These are phyloP conservation scores for Silene conica DNA, from an alignment of 148 eudicot genomes.

Conservation along the genomic window DNA sequence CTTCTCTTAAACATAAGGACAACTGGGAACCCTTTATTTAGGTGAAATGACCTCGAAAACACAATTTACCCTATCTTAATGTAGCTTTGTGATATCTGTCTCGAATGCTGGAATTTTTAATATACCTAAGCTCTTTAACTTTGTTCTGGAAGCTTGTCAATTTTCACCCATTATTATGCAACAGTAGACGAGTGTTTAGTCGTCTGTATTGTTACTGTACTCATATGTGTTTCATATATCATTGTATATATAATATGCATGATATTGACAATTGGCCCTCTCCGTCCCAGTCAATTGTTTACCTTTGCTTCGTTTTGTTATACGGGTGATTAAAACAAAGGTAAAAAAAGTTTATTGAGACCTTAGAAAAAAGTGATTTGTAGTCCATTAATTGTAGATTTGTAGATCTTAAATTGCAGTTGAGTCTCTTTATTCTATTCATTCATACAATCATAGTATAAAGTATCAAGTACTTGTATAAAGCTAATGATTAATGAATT, in stretches of 20 bases:
- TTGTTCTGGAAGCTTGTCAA: neutral
- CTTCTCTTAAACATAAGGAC: neutral
- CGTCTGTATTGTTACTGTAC: neutral
- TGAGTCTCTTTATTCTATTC: neutral
- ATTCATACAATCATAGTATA: neutral
- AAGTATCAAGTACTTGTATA: neutral
- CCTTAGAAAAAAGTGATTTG: neutral
- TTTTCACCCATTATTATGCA: conserved; percentile 4
- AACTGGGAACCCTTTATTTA: neutral
- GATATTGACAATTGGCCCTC: too few species aligned
- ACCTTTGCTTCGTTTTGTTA: too few species aligned
- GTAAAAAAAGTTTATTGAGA: too few species aligned
- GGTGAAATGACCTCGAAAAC: conserved; percentile 1
- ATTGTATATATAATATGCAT: too few species aligned
- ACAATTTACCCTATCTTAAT: neutral
- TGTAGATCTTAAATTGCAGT: neutral
- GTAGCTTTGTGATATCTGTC: conserved; percentile 7
- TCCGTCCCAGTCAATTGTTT: too few species aligned
- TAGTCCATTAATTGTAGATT: too few species aligned
- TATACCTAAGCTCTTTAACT: neutral
- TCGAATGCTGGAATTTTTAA: conserved; percentile 7
- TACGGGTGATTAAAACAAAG: too few species aligned
- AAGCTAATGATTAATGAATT: neutral
- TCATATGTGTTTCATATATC: too few species aligned
- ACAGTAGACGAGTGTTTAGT: neutral